Evolutionary conservation across 352 stramenopile species (phyloP), one percentile per base, ranked within the genome.

Genomic region (Aphanomyces stellatus): DNA sequence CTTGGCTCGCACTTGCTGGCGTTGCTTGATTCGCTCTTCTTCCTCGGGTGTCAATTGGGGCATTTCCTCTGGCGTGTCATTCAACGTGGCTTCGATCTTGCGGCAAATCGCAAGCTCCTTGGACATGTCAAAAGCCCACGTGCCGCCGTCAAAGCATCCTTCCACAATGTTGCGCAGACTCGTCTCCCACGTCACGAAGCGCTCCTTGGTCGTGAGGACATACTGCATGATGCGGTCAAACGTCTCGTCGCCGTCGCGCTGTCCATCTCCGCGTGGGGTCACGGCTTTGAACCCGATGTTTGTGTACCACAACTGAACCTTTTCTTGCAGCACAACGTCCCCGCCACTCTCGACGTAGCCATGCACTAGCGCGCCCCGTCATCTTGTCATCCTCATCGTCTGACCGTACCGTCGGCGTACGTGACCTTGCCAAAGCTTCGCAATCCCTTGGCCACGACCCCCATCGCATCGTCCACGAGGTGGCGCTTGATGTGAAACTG

Each of bases 181-280:
- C 37, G 43, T 48, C 34, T 67, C 60, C 60, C 60, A 67, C 27
- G 34, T 27, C 30, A 67, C 60, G 24, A 67, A 67, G 13, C 22
- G n/a, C 11, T 67, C 37, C 34, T 67, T 67, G n/a, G 57, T 13
- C 2, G n/a, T 24, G 4, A 67, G 22, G 0, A 67, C 60, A 59
- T 57, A 67, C n/a, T 59, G 11, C 60, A 67, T 67, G 60, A 67
- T 67, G 43, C 27, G n/a, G 19, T 67, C 60, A 22, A 43, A 67
- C 11, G 60, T 67, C 8, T 41, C 27, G 17, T n/a, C 15, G 19
- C 13, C 17, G 8, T 22, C 3, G 7, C 17, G 7, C 27, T 27
- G 11, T 13, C n/a, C 24, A 17, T 5, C 24, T 8, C 33, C 15
- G 33, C 48, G 60, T 22, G 37, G 48, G 8, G 60, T 59, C 15